Evolutionary conservation across 768 basidiomycete species (phyloP).

Genomic region (Trametes maxima): DNA sequence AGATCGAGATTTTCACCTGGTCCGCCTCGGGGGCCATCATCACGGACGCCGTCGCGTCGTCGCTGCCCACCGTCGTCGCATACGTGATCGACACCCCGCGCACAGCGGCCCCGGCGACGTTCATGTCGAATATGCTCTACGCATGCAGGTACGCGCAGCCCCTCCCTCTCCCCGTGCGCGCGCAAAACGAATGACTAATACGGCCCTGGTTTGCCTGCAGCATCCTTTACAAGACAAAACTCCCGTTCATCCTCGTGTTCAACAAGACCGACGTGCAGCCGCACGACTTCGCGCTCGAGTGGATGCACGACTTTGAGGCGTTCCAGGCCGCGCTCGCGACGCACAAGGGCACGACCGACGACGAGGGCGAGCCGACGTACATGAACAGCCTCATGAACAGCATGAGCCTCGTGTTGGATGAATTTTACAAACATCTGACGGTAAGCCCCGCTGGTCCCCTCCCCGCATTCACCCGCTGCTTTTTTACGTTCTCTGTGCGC

Average conservation of each 20-base stretch:
- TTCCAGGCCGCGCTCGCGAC: slow-evolving; percentile 88
- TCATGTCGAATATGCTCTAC: slow-evolving; percentile 99
- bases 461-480: slow-evolving; percentile 22
- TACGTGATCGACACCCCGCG: slow-evolving; percentile 98
- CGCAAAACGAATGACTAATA: background rate
- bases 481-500: background rate
- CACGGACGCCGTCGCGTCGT: slow-evolving; percentile 93
- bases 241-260: slow-evolving; percentile 97
- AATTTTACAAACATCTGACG: slow-evolving; percentile 96
- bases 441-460: slow-evolving; percentile 47
- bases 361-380: slow-evolving; percentile 92
- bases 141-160: slow-evolving; percentile 77
- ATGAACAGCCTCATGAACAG: slow-evolving; percentile 99
- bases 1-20: slow-evolving; percentile 99
- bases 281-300: slow-evolving; percentile 91
- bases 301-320: slow-evolving; percentile 98
- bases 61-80: slow-evolving; percentile 92
- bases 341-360: slow-evolving; percentile 65
- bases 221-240: slow-evolving; percentile 96
- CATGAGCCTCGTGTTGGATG: slow-evolving; percentile 97
- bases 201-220: slow-evolving; percentile 40
- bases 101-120: slow-evolving; percentile 92
- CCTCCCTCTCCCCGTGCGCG: background rate
- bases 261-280: slow-evolving; percentile 96
- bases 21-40: slow-evolving; percentile 98